Conservation (phyloP, 2,329 filamentous ascomycete species). For the Pseudocercospora crystallina region DNA sequence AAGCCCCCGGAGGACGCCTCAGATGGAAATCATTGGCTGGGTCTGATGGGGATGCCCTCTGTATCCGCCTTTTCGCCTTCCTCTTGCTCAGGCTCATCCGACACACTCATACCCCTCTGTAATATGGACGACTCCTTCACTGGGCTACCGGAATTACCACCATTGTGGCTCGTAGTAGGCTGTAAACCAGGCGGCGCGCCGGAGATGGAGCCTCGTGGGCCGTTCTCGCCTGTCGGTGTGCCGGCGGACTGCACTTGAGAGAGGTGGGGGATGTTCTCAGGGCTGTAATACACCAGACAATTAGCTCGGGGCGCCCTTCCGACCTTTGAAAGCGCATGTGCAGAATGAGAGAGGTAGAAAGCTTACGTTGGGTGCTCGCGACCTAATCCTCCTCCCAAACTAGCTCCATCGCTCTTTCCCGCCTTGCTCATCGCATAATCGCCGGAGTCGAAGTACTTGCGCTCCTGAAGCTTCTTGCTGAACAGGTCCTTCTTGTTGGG, state of each 20-base stretch:
- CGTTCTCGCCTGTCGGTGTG: conserved; percentile 18
- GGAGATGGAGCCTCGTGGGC: conserved; percentile 25
- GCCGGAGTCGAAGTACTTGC: conserved; percentile 95
- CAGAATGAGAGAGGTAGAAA: conserved; percentile 33
- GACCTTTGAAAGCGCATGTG: not conserved
- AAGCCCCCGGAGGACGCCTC: too few species aligned
- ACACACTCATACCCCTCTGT: conserved; percentile 74
- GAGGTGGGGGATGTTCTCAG: conserved; percentile 41
- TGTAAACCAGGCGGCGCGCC: conserved; percentile 28
- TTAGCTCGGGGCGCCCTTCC: too few species aligned
- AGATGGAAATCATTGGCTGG: too few species aligned
- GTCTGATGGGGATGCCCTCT: too few species aligned
- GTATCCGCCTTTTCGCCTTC: not conserved
- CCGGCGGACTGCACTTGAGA: conserved; percentile 28
- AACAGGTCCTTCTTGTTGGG: conserved; percentile 94
- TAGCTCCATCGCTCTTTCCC: conserved; percentile 87
- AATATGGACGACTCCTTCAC: conserved; percentile 89
- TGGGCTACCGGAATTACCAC: conserved; percentile 69
- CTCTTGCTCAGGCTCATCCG: conserved; percentile 51
- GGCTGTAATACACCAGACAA: conserved; percentile 17
- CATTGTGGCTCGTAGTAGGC: conserved; percentile 45
- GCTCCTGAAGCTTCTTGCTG: conserved; percentile 98
- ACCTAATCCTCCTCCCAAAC: conserved; percentile 77
- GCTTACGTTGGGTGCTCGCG: conserved; percentile 80
- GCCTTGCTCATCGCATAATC: conserved; percentile 95